These are phyloP conservation scores for Acanthamoeba lenticulata DNA, from an alignment of 208 protist genomes.

Conservation along the genomic window DNA sequence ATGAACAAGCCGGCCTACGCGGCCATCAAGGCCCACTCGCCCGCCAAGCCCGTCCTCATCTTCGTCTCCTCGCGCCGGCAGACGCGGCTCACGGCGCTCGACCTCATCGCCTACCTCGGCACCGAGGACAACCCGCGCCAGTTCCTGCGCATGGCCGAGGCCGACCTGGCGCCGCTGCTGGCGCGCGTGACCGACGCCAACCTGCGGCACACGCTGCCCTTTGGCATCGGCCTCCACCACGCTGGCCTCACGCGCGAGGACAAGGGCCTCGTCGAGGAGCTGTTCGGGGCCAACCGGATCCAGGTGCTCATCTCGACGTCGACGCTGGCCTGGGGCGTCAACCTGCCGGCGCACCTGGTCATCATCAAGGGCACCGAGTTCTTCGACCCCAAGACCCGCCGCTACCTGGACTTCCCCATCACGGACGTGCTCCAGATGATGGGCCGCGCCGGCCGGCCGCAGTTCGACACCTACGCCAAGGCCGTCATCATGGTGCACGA, in stretches of 20 bases:
- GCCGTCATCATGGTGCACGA: slow-evolving; percentile 97
- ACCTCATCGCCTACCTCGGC: slow-evolving; percentile 95
- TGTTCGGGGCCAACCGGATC: slow-evolving; percentile 91
- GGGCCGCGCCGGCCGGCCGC: slow-evolving; percentile 97
- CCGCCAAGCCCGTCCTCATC: slow-evolving; percentile 97
- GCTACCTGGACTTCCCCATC: slow-evolving; percentile 99
- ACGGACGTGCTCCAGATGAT: slow-evolving; percentile 99
- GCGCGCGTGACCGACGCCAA: slow-evolving; percentile 78
- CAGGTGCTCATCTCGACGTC: slow-evolving; percentile 98
- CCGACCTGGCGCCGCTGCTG: slow-evolving; percentile 90
- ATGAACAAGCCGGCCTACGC: slow-evolving; percentile 99
- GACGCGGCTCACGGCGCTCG: slow-evolving; percentile 98
- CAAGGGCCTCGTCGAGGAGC: slow-evolving; percentile 89
- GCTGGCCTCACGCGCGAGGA: slow-evolving; percentile 92
- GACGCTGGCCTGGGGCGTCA: slow-evolving; percentile 99
- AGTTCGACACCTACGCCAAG: slow-evolving; percentile 96
- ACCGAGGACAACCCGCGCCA: slow-evolving; percentile 93
- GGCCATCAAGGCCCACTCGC: slow-evolving; percentile 92
- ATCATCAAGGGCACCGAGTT: slow-evolving; percentile 99
- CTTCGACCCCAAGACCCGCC: slow-evolving; percentile 96
- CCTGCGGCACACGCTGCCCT: slow-evolving; percentile 94
- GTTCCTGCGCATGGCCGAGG: slow-evolving; percentile 91
- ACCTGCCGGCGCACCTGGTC: slow-evolving; percentile 99
- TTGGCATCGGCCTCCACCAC: slow-evolving; percentile 99
- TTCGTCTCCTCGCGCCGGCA: slow-evolving; percentile 99